Evolutionary conservation across 306 rosid species (phyloP).

Genomic region (Quercus parvula): DNA sequence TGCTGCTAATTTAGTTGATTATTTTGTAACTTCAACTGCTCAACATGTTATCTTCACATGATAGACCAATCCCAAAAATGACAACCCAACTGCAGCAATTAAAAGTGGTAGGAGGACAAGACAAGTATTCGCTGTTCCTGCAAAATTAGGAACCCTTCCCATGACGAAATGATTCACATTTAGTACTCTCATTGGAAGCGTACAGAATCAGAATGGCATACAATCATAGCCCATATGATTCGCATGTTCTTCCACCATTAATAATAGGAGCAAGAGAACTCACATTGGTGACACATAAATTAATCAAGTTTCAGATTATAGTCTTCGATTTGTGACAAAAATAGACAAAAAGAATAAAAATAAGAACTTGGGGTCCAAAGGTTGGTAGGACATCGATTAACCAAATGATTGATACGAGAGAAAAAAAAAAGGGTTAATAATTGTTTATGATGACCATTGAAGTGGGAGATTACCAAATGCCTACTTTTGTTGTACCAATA

Average conservation of each 20-base stretch:
- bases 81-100: neutral
- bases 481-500: neutral
- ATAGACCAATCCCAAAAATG: neutral
- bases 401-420: neutral
- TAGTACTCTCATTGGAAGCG: neutral
- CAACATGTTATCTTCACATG: neutral
- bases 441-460: neutral
- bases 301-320: neutral
- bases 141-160: too few species aligned
- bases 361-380: neutral
- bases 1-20: neutral
- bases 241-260: neutral
- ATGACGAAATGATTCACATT: neutral
- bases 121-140: too few species aligned
- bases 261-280: neutral
- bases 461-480: neutral
- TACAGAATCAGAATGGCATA: neutral
- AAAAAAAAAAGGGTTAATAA: neutral
- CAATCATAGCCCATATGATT: neutral
- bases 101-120: too few species aligned
- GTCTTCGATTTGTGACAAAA: neutral
- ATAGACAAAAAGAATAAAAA: neutral
- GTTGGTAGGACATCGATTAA: neutral
- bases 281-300: neutral
- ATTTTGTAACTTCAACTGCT: neutral